Evolutionary conservation across 139 green algal species (phyloP).

Genomic region (Chlamydomonas sp.): DNA sequence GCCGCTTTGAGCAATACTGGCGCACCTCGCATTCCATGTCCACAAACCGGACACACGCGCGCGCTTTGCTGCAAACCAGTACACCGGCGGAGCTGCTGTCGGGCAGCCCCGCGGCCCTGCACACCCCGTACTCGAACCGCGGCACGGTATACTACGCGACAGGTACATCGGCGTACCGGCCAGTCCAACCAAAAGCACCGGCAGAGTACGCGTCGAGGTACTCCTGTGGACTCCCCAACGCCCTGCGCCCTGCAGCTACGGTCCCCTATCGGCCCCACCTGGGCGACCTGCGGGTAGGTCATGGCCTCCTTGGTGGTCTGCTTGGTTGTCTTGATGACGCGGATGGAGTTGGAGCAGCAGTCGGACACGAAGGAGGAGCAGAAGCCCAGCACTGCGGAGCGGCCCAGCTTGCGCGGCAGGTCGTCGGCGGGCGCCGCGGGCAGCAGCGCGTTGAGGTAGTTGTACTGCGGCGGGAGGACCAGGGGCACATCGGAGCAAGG

Average conservation of each 20-base stretch:
- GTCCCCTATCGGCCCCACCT: conserved; percentile 42
- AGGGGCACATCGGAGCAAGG: background rate
- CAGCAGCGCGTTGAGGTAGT: conserved; percentile 65
- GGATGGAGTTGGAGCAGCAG: conserved; percentile 80
- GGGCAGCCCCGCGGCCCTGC: too few species aligned
- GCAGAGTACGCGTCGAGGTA: background rate
- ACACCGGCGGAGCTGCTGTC: too few species aligned
- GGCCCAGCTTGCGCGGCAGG: conserved; percentile 60
- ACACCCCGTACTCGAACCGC: too few species aligned
- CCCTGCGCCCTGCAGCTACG: background rate
- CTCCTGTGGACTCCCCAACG: background rate
- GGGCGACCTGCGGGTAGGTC: conserved; percentile 78
- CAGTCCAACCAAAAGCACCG: too few species aligned
- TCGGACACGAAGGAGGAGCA: conserved; percentile 65
- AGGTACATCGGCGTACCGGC: background rate
- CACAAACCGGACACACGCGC: too few species aligned
- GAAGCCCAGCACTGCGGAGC: conserved; percentile 88
- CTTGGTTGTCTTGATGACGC: conserved; percentile 91
- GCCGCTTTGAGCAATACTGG: too few species aligned
- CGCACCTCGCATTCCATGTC: too few species aligned
- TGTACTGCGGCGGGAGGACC: conserved; percentile 53
- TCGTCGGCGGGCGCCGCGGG: background rate
- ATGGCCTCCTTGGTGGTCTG: conserved; percentile 75
- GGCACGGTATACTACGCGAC: background rate
- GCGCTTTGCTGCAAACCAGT: too few species aligned